A percentile compares a stretch with the other conserved stretches of the same genome.
These are phyloP conservation scores for Colletotrichum camelliae DNA, from an alignment of 2,329 filamentous ascomycete genomes.

Conservation along the genomic window DNA sequence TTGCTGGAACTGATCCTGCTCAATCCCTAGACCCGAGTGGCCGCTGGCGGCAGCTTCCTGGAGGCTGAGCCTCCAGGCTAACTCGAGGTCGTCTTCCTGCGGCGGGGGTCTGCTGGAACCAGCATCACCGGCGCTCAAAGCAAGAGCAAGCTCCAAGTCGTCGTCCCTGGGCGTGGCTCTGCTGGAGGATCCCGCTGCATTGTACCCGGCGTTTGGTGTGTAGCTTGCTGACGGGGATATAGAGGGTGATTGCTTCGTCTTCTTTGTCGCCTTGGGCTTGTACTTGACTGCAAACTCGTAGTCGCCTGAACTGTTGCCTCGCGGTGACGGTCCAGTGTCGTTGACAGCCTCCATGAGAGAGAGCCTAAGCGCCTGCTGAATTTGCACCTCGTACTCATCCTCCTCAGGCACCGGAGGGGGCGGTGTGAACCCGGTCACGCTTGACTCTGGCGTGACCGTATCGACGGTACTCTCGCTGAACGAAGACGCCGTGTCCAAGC, in stretches of 20 bases:
- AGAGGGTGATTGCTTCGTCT: slow-evolving; percentile 41
- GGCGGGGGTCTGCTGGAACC: slow-evolving; percentile 55
- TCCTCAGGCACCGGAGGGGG: slow-evolving; percentile 38
- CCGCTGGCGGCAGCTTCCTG: slow-evolving; percentile 22
- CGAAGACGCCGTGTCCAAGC: slow-evolving; percentile 48
- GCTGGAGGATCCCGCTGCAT: slow-evolving; percentile 2
- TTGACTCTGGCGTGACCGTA: slow-evolving; percentile 62
- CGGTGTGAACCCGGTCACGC: slow-evolving; percentile 47
- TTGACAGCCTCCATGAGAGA: slow-evolving; percentile 63
- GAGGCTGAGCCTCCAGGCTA: slow-evolving; percentile 61
- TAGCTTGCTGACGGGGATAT: slow-evolving; percentile 41
- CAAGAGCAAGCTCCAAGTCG: slow-evolving; percentile 65
- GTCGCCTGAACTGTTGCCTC: slow-evolving; percentile 50
- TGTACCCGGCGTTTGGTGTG: slow-evolving; percentile 26
- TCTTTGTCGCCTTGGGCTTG: slow-evolving; percentile 48
- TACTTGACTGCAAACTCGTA: slow-evolving; percentile 58
- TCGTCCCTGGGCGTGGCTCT: slow-evolving; percentile 45
- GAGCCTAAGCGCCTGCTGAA: slow-evolving; percentile 67
- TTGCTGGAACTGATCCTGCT: slow-evolving; percentile 17
- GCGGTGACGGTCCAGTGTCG: slow-evolving; percentile 50
- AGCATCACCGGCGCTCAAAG: slow-evolving; percentile 48
- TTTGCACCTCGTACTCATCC: slow-evolving; percentile 63
- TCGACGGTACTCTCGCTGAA: slow-evolving; percentile 47
- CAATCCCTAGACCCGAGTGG: slow-evolving; percentile 33
- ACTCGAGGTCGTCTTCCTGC: slow-evolving; percentile 63